Evolutionary conservation across 805 yeast genomes (phyloP).

Genomic region (Saturnispora galanensis): DNA sequence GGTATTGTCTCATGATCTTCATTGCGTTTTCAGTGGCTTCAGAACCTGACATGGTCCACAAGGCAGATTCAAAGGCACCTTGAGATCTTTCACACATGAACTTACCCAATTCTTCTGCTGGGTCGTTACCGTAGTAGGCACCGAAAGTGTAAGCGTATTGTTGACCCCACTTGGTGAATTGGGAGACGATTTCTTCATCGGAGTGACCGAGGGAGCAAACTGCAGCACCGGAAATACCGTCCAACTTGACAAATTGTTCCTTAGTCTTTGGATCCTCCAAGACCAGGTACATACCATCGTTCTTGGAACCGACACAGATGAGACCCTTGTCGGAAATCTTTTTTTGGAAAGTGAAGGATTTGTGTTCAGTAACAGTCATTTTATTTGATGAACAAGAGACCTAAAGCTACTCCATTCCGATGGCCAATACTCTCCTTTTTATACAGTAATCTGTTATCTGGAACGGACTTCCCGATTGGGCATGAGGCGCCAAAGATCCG

Average conservation of each 20-base stretch:
- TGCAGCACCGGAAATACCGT: conserved; percentile 42
- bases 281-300: conserved; percentile 32
- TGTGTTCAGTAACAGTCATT: conserved; percentile 15
- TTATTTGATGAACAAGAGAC: too few species aligned
- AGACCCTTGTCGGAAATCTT: conserved; percentile 30
- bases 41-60: conserved; percentile 58
- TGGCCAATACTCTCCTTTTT: not conserved
- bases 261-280: conserved; percentile 33
- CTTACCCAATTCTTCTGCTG: conserved; percentile 33
- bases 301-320: conserved; percentile 32
- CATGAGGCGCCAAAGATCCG: too few species aligned
- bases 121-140: conserved; percentile 26
- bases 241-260: conserved; percentile 26
- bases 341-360: conserved; percentile 36
- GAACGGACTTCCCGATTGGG: too few species aligned
- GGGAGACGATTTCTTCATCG: conserved; percentile 29
- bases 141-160: conserved; percentile 28
- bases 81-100: conserved; percentile 33
- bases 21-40: conserved; percentile 76
- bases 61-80: conserved; percentile 30
- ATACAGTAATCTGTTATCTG: too few species aligned
- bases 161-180: conserved; percentile 28
- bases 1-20: conserved; percentile 51
- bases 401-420: not conserved
- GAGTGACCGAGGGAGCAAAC: conserved; percentile 37